These are phyloP conservation scores for Escovopsis weberi DNA, from an alignment of 2,329 filamentous ascomycete genomes.

Conservation along the genomic window DNA sequence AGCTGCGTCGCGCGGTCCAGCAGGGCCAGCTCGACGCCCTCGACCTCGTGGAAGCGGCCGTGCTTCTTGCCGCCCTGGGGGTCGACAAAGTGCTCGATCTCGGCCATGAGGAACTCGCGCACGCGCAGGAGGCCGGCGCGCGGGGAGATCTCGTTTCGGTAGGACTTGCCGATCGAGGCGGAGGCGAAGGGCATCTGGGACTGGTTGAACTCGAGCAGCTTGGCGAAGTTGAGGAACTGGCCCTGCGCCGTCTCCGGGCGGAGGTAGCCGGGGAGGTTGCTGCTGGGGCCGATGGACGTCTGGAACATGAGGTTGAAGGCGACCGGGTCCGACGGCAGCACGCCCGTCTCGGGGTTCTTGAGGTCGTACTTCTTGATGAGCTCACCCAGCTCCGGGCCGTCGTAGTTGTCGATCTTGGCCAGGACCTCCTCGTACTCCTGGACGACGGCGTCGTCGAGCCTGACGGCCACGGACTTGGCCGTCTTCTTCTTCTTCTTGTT, in stretches of 20 bases:
- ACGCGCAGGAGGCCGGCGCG: constrained; percentile 83
- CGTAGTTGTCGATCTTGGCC: constrained; percentile 90
- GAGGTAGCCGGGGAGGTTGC: constrained; percentile 72
- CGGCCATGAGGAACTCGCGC: constrained; percentile 95
- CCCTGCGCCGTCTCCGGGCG: constrained; percentile 94
- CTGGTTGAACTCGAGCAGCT: constrained; percentile 93
- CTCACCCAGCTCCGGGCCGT: constrained; percentile 69
- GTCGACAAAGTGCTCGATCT: constrained; percentile 98
- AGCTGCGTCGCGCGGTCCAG: constrained; percentile 78
- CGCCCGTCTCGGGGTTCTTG: constrained; percentile 69
- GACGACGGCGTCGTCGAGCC: constrained; percentile 74
- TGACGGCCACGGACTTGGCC: constrained; percentile 64
- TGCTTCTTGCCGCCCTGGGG: constrained; percentile 93
- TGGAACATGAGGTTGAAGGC: constrained; percentile 99
- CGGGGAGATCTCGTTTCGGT: constrained; percentile 95
- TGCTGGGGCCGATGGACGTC: constrained; percentile 84
- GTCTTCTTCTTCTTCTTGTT: constrained; percentile 78
- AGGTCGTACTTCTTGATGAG: constrained; percentile 88
- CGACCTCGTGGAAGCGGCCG: constrained; percentile 70
- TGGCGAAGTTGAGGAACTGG: constrained; percentile 94
- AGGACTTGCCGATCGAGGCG: constrained; percentile 93
- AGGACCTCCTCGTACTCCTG: constrained; percentile 84
- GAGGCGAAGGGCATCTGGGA: constrained; percentile 93
- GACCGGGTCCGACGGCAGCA: constrained; percentile 64
- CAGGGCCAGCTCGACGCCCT: constrained; percentile 68